Base-by-base conservation (phyloP, 768 basidiomycete species). In the Guyanaporus albipodus region DNA sequence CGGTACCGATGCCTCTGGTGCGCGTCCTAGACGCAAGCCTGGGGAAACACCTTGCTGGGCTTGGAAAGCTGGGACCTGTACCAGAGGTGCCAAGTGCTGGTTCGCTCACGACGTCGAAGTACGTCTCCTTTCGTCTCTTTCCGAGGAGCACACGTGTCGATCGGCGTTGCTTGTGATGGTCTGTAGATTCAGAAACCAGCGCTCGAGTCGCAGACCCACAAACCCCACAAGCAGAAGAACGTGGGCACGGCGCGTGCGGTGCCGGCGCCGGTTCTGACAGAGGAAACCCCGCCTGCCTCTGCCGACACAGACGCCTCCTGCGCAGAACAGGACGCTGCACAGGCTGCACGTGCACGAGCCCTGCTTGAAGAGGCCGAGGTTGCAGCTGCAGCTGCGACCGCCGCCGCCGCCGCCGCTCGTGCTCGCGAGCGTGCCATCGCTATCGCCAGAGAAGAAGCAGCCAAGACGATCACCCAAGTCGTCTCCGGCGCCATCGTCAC, bases 401-500 rank as follows among this genome's bases (percentile, higher is more conserved):
- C n/a, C n/a, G n/a, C n/a, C n/a, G n/a, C n/a, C n/a, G n/a, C n/a
- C n/a, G n/a, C n/a, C n/a, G n/a, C n/a, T n/a, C n/a, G n/a, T n/a
- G 52, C 56, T 19, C 53, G 56, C 18, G 49, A 51, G 34, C 49
- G 48, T 17, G 55, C 44, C 17, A 27, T 34, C 1, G 19, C 34
- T 39, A 50, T 54, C 18, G 55, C 42, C 18, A 60, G 61, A 50
- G 60, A 62, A 44, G 76, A 79, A 24, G 78, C 77, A 5, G 54
- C 66, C 4, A 67, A 66, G 38, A 71, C 68, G 2, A 66, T 73
- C 10, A 73, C 64, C 44, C 69, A 69, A 39, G 50, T 76, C n/a
- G 71, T 79, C 14, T 67, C 67, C 17, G 74, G 72, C 7, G 73
- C 70, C 35, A 62, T 81, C 33, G 72, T 77, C 17, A 76, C 76